Conservation (phyloP, 2,329 filamentous ascomycete genomes). For the Xylaria sp. region DNA sequence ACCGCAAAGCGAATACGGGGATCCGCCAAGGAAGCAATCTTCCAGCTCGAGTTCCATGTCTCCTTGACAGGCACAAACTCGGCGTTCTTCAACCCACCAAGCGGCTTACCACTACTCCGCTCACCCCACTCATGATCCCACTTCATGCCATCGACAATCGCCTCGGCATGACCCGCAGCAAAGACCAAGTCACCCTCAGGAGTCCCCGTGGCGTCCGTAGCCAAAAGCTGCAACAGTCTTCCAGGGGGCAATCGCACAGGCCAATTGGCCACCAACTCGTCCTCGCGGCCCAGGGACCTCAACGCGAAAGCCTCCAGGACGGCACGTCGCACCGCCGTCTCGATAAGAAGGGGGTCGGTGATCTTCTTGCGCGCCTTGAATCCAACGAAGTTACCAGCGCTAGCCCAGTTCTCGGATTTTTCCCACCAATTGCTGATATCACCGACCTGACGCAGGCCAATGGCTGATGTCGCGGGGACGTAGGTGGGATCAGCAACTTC, state of each 20-base stretch:
- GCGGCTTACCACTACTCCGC: background rate
- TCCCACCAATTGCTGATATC: conserved; percentile 51
- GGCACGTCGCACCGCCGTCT: conserved; percentile 46
- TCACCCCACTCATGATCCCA: conserved; percentile 22
- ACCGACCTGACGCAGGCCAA: conserved; percentile 44
- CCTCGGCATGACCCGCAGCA: conserved; percentile 35
- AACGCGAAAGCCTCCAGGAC: conserved; percentile 49
- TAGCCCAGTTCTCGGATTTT: conserved; percentile 45
- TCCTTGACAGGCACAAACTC: conserved; percentile 41
- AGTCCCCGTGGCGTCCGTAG: conserved; percentile 35
- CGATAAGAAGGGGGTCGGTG: conserved; percentile 40
- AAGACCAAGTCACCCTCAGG: conserved; percentile 37
- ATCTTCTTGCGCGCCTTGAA: conserved; percentile 40
- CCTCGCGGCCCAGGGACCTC: conserved; percentile 30
- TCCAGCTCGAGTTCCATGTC: conserved; percentile 53
- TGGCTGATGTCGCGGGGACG: conserved; percentile 41
- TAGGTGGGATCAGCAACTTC: conserved; percentile 38
- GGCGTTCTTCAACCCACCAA: conserved; percentile 28
- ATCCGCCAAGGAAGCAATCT: conserved; percentile 51
- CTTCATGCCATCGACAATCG: conserved; percentile 33
- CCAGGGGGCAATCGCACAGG: conserved; percentile 24
- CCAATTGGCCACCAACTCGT: conserved; percentile 24
- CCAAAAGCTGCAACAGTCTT: conserved; percentile 32
- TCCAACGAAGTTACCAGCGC: conserved; percentile 39
- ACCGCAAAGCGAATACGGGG: conserved; percentile 67